These are phyloP conservation scores for Leucosporidium yakuticum DNA, from an alignment of 768 basidiomycete species.

Conservation along the genomic window DNA sequence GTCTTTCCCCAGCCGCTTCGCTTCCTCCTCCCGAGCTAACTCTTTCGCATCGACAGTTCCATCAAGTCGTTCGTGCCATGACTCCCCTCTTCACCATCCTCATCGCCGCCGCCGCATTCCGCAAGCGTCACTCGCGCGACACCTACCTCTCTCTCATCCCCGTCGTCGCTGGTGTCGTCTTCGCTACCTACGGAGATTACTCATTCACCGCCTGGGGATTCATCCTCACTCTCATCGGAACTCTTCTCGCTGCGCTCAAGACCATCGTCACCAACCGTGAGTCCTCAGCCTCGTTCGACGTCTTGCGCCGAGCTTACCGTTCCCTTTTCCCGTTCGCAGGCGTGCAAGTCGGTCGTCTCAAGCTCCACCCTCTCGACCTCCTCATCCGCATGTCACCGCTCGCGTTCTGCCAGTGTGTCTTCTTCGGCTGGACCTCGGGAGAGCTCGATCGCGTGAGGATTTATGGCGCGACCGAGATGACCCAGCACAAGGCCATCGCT, in stretches of 20 bases:
- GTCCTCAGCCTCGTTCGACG: conserved; percentile 29
- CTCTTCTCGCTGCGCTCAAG: conserved; percentile 85
- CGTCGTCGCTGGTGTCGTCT: conserved; percentile 80
- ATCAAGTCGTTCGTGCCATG: conserved; percentile 89
- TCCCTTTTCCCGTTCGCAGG: neutral
- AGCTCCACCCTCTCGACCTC: conserved; percentile 72
- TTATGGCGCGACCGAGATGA: conserved; percentile 51
- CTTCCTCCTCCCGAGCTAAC: neutral
- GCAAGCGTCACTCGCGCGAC: conserved; percentile 53
- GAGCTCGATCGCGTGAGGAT: conserved; percentile 63
- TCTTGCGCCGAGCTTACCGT: conserved; percentile 35
- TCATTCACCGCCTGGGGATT: conserved; percentile 81
- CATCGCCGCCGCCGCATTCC: conserved; percentile 65
- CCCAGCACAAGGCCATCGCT: conserved; percentile 50
- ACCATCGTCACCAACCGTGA: conserved; percentile 77
- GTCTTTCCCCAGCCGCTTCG: neutral
- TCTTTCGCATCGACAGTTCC: conserved; percentile 57
- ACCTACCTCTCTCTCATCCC: conserved; percentile 73
- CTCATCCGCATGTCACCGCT: conserved; percentile 85
- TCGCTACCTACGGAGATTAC: conserved; percentile 87
- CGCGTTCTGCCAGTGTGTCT: conserved; percentile 77
- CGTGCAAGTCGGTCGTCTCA: conserved; percentile 47
- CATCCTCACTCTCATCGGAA: conserved; percentile 79
- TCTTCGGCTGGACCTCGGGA: conserved; percentile 70
- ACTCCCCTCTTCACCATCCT: conserved; percentile 87